phyloP scores from a whole-genome alignment of 2,329 filamentous ascomycete genomes.

The Sporothrix luriei region DNA sequence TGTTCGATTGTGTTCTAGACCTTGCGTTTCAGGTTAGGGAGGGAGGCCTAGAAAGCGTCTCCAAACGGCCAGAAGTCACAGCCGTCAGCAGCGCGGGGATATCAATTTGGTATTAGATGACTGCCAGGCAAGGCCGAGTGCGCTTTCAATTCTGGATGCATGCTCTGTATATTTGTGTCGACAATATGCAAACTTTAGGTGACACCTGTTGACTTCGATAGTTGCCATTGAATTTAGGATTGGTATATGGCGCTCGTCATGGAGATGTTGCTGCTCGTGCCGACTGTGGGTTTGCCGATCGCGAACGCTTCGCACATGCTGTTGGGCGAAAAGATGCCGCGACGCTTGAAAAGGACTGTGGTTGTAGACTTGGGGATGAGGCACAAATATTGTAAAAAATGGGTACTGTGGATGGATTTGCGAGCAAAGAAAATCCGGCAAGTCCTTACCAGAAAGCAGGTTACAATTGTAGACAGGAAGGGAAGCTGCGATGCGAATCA shows the following conservation, averaged over 20 bases:
- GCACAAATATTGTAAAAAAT: background rate
- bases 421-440: background rate
- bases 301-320: background rate
- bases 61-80: background rate
- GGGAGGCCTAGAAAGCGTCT: background rate
- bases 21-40: slow-evolving; percentile 14
- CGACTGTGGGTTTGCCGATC: background rate
- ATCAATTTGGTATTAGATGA: background rate
- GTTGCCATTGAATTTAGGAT: background rate
- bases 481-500: background rate
- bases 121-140: background rate
- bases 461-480: background rate
- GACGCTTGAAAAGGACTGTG: background rate
- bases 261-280: background rate
- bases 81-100: background rate
- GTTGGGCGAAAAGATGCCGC: background rate
- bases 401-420: background rate
- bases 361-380: background rate
- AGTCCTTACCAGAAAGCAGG: background rate
- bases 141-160: background rate
- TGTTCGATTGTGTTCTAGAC: slow-evolving; percentile 23
- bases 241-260: background rate
- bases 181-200: too few relatives aligned
- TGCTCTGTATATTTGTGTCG: too few relatives aligned
- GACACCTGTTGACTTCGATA: background rate